Evolutionary conservation across 441 rosid genomes (phyloP), one percentile per base, ranked within the genome.

Genomic region (Euphorbia corollata): DNA sequence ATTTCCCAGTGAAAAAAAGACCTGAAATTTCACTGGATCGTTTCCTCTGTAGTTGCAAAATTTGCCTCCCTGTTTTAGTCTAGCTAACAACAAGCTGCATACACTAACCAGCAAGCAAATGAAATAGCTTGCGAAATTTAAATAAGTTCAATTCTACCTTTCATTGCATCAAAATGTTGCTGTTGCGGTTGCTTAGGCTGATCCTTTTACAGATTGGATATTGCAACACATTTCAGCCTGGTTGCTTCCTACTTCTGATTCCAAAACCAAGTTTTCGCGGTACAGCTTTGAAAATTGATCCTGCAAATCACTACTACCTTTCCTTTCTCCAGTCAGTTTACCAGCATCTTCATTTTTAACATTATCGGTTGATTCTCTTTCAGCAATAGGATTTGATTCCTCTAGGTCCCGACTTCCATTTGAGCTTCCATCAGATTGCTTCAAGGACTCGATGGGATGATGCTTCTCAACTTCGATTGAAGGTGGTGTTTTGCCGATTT

Each of bases 261-360:
- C 66, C n/a, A 38, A 59, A 32, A 8, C 50, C 7, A 64, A 69
- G 27, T 54, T 75, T 68, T 67, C 62, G 48, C 80, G 72, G 77
- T 82, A 77, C 63, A 71, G 36, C 79, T 80, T 75, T 71, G 82
- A 81, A 75, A 79, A 57, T 65, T 82, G 80, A 69, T 80, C 83
- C 81, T 68, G 74, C 81, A 47, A 68, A 36, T 36, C 8, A 65
- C 63, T 68, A 65, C 70, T 50, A 53, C 62, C 80, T 77, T 64
- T 51, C 11, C 68, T 78, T 51, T 72, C 73, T 70, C 69, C 66
- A 56, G n/a, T 12, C 22, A 4, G 15, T 38, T 53, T 65, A 59
- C 32, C 27, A 19, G 23, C 63, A 19, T 15, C 54, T 63, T 70
- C 24, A 50, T 43, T 71, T 19, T 72, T 64, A 68, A 62, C 60